phyloP scores from a whole-genome alignment of 306 rosid species.

The Lotus japonicus region DNA sequence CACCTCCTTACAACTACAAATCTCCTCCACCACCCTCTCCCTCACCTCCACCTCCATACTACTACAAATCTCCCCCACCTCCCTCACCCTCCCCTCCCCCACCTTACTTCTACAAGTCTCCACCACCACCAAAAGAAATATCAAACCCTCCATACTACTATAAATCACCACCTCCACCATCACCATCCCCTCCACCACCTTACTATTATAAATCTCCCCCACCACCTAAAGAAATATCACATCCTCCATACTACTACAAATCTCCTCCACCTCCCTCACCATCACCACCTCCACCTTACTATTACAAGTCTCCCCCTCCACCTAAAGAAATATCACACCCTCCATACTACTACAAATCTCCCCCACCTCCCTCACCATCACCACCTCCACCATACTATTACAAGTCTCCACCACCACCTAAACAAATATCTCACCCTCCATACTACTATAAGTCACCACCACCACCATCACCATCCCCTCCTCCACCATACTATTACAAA shows the following conservation, averaged over 20 bases:
- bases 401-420: not conserved
- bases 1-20: not conserved
- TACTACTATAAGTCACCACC: not conserved
- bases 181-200: conserved; percentile 27
- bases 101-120: not conserved
- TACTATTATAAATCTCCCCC: conserved; percentile 33
- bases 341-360: not conserved
- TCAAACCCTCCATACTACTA: conserved; percentile 15
- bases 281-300: conserved; percentile 18
- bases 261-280: conserved; percentile 44
- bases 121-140: not conserved
- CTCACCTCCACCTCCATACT: not conserved
- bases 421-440: not conserved
- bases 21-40: not conserved
- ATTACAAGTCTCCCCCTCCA: conserved; percentile 49
- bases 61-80: not conserved
- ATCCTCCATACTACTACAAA: conserved; percentile 16
- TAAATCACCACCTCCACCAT: not conserved
- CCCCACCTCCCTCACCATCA: not conserved
- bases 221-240: conserved; percentile 3
- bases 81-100: not conserved
- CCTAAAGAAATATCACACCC: not conserved
- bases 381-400: not conserved
- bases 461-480: not conserved
- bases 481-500: not conserved